These are phyloP conservation scores for Fonsecaea pedrosoi DNA, from an alignment of 2,329 filamentous ascomycete species.

Conservation along the genomic window DNA sequence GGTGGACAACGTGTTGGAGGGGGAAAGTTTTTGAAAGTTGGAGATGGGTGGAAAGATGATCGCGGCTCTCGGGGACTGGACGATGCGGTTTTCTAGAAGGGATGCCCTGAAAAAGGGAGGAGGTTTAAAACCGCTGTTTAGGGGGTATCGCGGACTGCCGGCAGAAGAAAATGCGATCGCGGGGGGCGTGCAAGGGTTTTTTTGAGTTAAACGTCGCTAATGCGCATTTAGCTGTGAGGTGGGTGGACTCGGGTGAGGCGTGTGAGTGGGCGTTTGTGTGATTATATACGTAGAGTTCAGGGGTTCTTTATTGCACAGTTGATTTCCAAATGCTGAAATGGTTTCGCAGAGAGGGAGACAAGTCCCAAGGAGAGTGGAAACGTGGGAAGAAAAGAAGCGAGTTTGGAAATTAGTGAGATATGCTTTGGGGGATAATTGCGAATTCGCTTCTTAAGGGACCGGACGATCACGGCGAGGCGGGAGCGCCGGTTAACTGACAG, in stretches of 20 bases:
- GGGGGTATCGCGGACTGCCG: constrained; percentile 18
- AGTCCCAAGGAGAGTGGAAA: constrained; percentile 6
- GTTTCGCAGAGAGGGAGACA: background rate
- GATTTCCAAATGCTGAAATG: constrained; percentile 16
- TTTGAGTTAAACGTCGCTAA: constrained; percentile 10
- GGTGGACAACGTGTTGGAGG: constrained; percentile 18
- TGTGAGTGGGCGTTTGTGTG: background rate
- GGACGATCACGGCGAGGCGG: constrained; percentile 17
- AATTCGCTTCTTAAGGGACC: background rate
- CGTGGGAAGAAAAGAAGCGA: constrained; percentile 11
- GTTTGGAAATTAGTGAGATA: constrained; percentile 16
- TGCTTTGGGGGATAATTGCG: constrained; percentile 4
- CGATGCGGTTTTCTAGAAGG: constrained; percentile 19
- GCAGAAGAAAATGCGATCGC: constrained; percentile 24
- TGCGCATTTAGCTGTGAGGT: constrained; percentile 16
- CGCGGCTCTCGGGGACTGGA: constrained; percentile 26
- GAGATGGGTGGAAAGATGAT: constrained; percentile 17
- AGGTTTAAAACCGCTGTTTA: constrained; percentile 9
- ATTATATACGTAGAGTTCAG: constrained; percentile 10
- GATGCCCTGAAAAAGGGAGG: constrained; percentile 24
- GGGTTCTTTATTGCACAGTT: constrained; percentile 6
- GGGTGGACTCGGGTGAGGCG: constrained; percentile 7
- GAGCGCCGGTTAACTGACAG: constrained; percentile 15
- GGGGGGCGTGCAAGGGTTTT: constrained; percentile 11
- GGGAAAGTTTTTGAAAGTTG: constrained; percentile 19